Conservation (phyloP, 1,139 yeast species). For the Blastobotrys petasosporus region DNA sequence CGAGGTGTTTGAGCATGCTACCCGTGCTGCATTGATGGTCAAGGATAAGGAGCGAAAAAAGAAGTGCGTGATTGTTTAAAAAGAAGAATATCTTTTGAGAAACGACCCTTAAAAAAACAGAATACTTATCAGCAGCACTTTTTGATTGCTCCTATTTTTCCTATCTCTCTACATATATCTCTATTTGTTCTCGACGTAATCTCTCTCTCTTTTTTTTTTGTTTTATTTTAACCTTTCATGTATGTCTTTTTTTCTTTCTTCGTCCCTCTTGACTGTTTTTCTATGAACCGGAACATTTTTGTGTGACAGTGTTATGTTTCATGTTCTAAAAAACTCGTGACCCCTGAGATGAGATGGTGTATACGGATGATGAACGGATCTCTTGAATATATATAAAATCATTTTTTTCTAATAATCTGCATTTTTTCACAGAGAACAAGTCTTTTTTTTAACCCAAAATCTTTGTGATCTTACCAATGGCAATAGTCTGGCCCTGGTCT, state of each 20-base stretch:
- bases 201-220: no score
- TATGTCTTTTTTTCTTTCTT: slow-evolving; percentile 5
- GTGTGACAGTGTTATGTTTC: no score
- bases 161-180: no score
- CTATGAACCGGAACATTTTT: no score
- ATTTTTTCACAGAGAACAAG: slow-evolving; percentile 14
- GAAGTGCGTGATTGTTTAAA: slow-evolving; percentile 52
- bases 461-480: slow-evolving; percentile 84
- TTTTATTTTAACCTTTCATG: slow-evolving; percentile 3
- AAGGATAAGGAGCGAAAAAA: slow-evolving; percentile 41
- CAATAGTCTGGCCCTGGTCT: slow-evolving; percentile 97
- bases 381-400: not conserved
- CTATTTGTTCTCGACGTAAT: no score
- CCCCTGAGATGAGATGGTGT: no score
- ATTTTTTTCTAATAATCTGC: not conserved
- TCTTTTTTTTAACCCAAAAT: slow-evolving; percentile 26
- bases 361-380: no score
- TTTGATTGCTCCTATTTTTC: not conserved
- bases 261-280: not conserved
- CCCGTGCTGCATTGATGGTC: slow-evolving; percentile 75
- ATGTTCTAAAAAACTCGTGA: no score
- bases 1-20: slow-evolving; percentile 82
- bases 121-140: not conserved
- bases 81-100: not conserved
- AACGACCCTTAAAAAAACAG: not conserved